phyloP scores from a whole-genome alignment of 371 early-diverging fungal species.

The Mortierella sp. region DNA sequence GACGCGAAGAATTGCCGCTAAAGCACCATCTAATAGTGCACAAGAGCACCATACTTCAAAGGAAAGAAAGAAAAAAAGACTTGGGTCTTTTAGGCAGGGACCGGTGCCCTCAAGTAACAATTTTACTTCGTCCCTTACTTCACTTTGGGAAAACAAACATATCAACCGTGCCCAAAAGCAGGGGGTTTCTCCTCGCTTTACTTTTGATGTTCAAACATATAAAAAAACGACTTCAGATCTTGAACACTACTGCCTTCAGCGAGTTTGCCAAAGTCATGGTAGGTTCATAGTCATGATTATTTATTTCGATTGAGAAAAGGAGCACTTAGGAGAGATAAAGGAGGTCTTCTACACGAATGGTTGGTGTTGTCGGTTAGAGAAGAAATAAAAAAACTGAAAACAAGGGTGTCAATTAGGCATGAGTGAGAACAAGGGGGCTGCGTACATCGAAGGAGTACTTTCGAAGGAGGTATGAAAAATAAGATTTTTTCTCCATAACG shows the following conservation, averaged over 20 bases:
- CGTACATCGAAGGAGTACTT: too few relatives aligned
- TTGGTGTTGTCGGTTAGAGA: not conserved
- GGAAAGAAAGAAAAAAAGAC: too few relatives aligned
- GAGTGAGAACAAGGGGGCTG: not conserved
- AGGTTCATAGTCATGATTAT: not conserved
- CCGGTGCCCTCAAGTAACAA: too few relatives aligned
- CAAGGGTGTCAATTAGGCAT: not conserved
- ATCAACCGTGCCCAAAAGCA: not conserved
- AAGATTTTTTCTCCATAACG: not conserved
- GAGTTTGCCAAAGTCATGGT: conserved; percentile 16
- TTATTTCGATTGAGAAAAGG: not conserved
- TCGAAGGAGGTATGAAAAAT: not conserved
- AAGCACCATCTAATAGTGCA: too few relatives aligned
- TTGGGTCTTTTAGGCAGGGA: too few relatives aligned
- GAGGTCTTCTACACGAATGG: not conserved
- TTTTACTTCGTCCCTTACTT: too few relatives aligned
- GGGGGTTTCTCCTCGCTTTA: not conserved
- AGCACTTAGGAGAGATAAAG: too few relatives aligned
- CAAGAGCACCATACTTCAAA: too few relatives aligned
- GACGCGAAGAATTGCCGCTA: too few relatives aligned
- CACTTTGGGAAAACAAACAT: too few relatives aligned
- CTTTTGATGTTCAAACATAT: too few relatives aligned
- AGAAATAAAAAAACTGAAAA: too few relatives aligned
- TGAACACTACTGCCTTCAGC: conserved; percentile 4
- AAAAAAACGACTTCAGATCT: not conserved